These are phyloP conservation scores for Ascosphaera acerosa DNA, from an alignment of 2,329 filamentous ascomycete species.

Conservation along the genomic window DNA sequence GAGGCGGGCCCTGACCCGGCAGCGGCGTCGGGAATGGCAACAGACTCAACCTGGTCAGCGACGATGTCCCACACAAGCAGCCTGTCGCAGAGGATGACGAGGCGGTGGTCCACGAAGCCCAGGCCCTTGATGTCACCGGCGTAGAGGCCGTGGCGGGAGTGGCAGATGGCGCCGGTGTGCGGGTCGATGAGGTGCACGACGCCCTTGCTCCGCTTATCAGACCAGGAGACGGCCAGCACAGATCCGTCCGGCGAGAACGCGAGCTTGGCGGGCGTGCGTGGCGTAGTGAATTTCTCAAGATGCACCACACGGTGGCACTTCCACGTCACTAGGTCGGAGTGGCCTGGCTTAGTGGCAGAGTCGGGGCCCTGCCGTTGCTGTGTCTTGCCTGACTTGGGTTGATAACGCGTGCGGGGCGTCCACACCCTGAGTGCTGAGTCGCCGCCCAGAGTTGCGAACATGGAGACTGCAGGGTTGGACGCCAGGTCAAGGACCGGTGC, in stretches of 20 bases:
- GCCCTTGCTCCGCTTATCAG: slow-evolving; percentile 19
- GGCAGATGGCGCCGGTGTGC: slow-evolving; percentile 37
- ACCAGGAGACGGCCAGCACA: slow-evolving; percentile 38
- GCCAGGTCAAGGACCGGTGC: slow-evolving; percentile 45
- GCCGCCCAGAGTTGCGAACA: slow-evolving; percentile 65
- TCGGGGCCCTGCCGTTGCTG: too few relatives aligned
- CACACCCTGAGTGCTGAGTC: slow-evolving; percentile 60
- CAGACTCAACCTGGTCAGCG: slow-evolving; percentile 47
- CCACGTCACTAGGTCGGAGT: too few relatives aligned
- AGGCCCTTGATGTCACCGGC: slow-evolving; percentile 39
- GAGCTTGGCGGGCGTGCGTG: slow-evolving; percentile 33
- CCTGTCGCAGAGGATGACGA: slow-evolving; percentile 49
- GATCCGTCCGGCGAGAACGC: slow-evolving; percentile 69
- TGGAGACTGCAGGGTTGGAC: slow-evolving; percentile 38
- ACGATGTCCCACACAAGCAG: slow-evolving; percentile 70
- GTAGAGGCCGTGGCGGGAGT: slow-evolving; percentile 42
- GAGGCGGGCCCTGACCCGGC: too few relatives aligned
- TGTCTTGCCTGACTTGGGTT: slow-evolving; percentile 18
- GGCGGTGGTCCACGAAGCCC: slow-evolving; percentile 42
- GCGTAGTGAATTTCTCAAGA: slow-evolving; percentile 13
- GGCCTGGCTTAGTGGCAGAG: too few relatives aligned
- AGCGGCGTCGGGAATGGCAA: too few relatives aligned
- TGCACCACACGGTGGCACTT: slow-evolving; percentile 14
- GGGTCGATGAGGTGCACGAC: slow-evolving; percentile 55
- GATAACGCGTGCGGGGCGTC: slow-evolving; percentile 44